Conservation (phyloP, 352 stramenopile species). For the Pythium pectinolyticum region DNA sequence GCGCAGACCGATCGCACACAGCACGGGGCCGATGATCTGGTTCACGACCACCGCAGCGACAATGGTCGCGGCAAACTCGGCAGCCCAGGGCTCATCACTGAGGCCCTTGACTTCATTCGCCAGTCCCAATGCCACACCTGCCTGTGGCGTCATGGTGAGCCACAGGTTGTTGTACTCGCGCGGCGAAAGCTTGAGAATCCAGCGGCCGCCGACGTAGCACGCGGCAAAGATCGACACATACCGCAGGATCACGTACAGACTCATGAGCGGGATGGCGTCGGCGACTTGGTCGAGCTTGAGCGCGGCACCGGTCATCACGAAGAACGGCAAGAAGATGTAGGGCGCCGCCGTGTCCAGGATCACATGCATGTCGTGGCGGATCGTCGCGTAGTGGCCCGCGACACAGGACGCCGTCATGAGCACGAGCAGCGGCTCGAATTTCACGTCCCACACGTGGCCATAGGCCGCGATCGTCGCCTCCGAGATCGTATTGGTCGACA, state of each 20-base stretch:
- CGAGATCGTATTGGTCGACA: slow-evolving; percentile 45
- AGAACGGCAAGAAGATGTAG: slow-evolving; percentile 77
- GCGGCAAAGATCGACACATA: slow-evolving; percentile 63
- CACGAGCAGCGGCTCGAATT: slow-evolving; percentile 70
- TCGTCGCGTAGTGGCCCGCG: slow-evolving; percentile 56
- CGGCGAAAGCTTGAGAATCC: slow-evolving; percentile 56
- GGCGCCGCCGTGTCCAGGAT: slow-evolving; percentile 66
- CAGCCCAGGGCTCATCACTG: slow-evolving; percentile 50
- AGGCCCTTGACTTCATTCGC: slow-evolving; percentile 58
- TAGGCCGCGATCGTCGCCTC: slow-evolving; percentile 44
- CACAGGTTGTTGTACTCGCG: slow-evolving; percentile 75
- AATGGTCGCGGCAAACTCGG: slow-evolving; percentile 63
- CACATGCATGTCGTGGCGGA: slow-evolving; percentile 78
- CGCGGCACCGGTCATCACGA: slow-evolving; percentile 74
- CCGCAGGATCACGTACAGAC: slow-evolving; percentile 55
- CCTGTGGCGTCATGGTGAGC: slow-evolving; percentile 73
- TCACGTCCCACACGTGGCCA: slow-evolving; percentile 63
- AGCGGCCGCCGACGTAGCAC: slow-evolving; percentile 59
- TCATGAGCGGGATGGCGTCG: slow-evolving; percentile 63
- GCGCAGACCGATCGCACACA: slow-evolving; percentile 56
- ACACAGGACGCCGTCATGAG: slow-evolving; percentile 67
- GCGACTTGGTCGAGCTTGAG: slow-evolving; percentile 67
- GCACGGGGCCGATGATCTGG: slow-evolving; percentile 67
- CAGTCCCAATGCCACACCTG: slow-evolving; percentile 62
- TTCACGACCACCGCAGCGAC: slow-evolving; percentile 69